Evolutionary conservation across 768 basidiomycete species (phyloP).

Genomic region (Roridomyces roridus): DNA sequence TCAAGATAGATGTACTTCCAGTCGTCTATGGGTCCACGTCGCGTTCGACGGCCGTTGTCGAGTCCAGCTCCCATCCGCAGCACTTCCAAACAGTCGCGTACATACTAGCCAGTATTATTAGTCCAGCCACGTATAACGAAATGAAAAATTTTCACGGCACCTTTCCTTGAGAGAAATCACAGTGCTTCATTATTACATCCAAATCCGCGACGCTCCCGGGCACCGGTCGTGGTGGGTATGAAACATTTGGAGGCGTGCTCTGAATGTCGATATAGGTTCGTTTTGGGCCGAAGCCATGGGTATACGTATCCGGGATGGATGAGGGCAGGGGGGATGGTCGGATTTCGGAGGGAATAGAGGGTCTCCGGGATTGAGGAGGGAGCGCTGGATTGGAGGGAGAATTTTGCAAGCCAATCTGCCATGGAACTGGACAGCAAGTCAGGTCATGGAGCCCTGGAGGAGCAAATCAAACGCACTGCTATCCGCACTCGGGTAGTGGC

Average conservation of each 20-base stretch:
- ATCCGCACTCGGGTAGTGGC: conserved; percentile 82
- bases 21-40: conserved; percentile 74
- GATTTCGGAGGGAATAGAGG: conserved; percentile 55
- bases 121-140: background rate
- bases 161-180: conserved; percentile 80
- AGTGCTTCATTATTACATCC: conserved; percentile 85
- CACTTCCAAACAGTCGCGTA: conserved; percentile 94
- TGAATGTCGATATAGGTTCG: conserved; percentile 78
- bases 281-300: conserved; percentile 74
- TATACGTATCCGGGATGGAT: conserved; percentile 49
- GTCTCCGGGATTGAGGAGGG: conserved; percentile 54
- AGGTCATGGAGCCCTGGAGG: background rate
- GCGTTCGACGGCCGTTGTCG: conserved; percentile 74
- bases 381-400: conserved; percentile 72
- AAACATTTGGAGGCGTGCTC: conserved; percentile 61
- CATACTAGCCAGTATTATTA: conserved; percentile 61
- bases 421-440: conserved; percentile 55
- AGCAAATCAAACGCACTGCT: conserved; percentile 56
- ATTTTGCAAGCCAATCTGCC: conserved; percentile 60
- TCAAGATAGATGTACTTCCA: conserved; percentile 88
- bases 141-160: conserved; percentile 39
- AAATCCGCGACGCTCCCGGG: conserved; percentile 86
- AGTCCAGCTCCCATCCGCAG: conserved; percentile 85
- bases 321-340: conserved; percentile 42
- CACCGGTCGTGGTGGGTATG: conserved; percentile 85